phyloP scores from a whole-genome alignment of 2,329 filamentous ascomycete genomes.

The Albophoma yamanashiensis region DNA sequence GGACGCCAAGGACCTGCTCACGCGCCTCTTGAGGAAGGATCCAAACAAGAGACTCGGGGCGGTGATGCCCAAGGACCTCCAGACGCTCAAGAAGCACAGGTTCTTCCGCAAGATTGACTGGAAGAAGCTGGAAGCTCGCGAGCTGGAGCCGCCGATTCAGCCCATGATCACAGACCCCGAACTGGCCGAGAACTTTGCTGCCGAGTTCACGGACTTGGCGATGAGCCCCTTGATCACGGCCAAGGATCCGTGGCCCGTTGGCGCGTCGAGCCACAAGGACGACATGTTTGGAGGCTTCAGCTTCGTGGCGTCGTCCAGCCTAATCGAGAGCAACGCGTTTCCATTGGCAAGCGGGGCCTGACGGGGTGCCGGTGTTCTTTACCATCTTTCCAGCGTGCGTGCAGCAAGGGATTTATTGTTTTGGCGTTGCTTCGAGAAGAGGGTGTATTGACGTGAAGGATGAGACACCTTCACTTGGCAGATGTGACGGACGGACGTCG shows the following conservation, averaged over 20 bases:
- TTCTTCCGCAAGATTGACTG: conserved; percentile 98
- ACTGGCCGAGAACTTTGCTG: conserved; percentile 88
- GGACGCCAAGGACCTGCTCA: conserved; percentile 90
- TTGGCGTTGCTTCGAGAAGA: neutral
- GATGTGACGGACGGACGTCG: neutral
- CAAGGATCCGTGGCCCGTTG: conserved; percentile 29
- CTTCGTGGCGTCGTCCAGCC: conserved; percentile 48
- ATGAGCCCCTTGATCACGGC: conserved; percentile 59
- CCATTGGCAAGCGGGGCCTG: conserved; percentile 8
- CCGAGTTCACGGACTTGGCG: conserved; percentile 81
- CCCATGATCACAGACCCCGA: conserved; percentile 93
- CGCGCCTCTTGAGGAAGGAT: conserved; percentile 81
- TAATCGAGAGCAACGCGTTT: conserved; percentile 40
- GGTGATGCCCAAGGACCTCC: conserved; percentile 80
- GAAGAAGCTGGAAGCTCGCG: conserved; percentile 71
- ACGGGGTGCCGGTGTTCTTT: neutral
- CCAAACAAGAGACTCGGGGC: conserved; percentile 81
- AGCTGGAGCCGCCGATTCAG: conserved; percentile 79
- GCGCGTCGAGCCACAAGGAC: conserved; percentile 29
- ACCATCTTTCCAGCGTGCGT: neutral
- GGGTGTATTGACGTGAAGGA: neutral
- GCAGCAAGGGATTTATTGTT: neutral
- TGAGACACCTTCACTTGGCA: neutral
- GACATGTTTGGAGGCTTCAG: conserved; percentile 55
- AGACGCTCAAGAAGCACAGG: conserved; percentile 77